Conservation (phyloP, 148 eudicot species). For the Linanthus parryae region DNA sequence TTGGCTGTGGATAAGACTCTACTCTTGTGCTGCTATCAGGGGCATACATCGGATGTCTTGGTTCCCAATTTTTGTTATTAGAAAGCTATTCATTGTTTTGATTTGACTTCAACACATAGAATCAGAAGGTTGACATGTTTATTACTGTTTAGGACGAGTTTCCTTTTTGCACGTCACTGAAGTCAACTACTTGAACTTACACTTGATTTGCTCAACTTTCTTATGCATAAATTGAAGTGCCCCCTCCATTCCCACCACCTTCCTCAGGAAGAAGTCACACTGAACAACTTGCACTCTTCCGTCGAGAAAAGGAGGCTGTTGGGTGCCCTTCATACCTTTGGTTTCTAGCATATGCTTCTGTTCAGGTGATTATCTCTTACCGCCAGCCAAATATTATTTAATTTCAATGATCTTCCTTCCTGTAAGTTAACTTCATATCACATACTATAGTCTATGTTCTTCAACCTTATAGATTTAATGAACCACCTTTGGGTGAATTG, state of each 20-base stretch:
- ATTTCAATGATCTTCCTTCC: background rate
- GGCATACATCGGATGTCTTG: too few relatives aligned
- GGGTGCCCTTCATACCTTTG: constrained; percentile 85
- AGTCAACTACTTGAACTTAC: constrained; percentile 17
- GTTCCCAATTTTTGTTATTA: too few relatives aligned
- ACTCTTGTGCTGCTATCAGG: too few relatives aligned
- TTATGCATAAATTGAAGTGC: constrained; percentile 70
- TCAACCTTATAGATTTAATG: too few relatives aligned
- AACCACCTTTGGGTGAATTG: too few relatives aligned
- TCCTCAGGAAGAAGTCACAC: constrained; percentile 68
- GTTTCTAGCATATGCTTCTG: constrained; percentile 43
- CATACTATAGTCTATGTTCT: too few relatives aligned
- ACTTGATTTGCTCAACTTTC: constrained; percentile 22
- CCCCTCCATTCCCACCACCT: constrained; percentile 92
- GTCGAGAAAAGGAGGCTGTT: constrained; percentile 51
- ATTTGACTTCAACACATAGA: too few relatives aligned
- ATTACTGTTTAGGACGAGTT: too few relatives aligned
- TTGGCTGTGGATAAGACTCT: too few relatives aligned
- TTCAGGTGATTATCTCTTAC: constrained; percentile 49
- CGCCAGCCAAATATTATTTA: background rate
- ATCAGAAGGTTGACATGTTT: too few relatives aligned
- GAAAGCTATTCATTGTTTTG: too few relatives aligned
- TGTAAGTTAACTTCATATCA: too few relatives aligned
- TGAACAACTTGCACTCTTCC: constrained; percentile 49
- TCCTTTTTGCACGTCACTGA: background rate